These are phyloP conservation scores for Pyrus communis DNA, from an alignment of 306 rosid genomes.

Conservation along the genomic window DNA sequence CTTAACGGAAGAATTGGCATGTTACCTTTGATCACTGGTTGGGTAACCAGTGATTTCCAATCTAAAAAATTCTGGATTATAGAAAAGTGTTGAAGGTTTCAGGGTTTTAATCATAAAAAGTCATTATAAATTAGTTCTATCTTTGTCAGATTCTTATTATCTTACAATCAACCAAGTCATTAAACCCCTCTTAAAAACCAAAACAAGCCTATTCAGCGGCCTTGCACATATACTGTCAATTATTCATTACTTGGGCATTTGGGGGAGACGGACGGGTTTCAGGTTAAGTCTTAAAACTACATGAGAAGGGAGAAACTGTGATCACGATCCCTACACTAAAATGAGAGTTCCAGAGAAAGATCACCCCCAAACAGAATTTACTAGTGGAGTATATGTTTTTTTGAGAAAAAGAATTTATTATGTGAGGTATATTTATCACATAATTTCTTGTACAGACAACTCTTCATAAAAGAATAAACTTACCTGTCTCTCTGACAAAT, in stretches of 20 bases:
- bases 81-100: not conserved
- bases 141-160: not conserved
- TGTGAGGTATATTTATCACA: not conserved
- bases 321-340: not conserved
- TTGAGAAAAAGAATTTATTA: not conserved
- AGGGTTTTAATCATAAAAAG: not conserved
- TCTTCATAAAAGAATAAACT: slow-evolving; percentile 14
- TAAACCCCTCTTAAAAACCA: not conserved
- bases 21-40: not conserved
- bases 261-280: not conserved
- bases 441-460: not conserved
- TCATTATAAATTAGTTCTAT: not conserved
- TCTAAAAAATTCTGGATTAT: not conserved
- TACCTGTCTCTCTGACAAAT: slow-evolving; percentile 64
- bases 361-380: not conserved
- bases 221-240: not conserved
- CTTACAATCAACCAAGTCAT: not conserved
- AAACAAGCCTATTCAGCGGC: not conserved
- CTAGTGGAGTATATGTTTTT: not conserved
- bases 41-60: not conserved
- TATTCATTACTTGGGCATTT: not conserved
- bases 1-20: not conserved
- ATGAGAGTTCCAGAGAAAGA: not conserved
- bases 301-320: not conserved
- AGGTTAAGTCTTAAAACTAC: not conserved